phyloP scores from a whole-genome alignment of 805 yeast genomes.

The Saccharomycopsis sp. region DNA sequence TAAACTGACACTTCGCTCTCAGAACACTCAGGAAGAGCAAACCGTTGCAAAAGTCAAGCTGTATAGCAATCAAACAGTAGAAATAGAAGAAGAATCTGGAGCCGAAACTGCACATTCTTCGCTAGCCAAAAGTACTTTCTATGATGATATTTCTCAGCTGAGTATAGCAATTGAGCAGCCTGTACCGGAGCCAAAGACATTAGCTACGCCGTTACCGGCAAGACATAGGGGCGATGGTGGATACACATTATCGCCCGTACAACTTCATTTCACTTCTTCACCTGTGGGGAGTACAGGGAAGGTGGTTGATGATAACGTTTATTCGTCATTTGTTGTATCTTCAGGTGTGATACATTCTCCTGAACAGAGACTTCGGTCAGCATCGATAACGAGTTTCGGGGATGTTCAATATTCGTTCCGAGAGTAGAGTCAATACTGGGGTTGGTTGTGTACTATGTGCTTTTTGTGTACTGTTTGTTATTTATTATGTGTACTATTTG shows the following conservation, averaged over 20 bases:
- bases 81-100: background rate
- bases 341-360: constrained; percentile 2
- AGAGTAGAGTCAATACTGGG: no score
- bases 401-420: no score
- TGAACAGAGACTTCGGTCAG: background rate
- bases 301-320: constrained; percentile 8
- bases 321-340: constrained; percentile 12
- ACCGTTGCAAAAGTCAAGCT: no score
- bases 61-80: no score
- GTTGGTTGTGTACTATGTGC: no score
- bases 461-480: no score
- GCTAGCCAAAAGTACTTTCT: no score
- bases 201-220: background rate
- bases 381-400: constrained; percentile 1
- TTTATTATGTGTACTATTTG: background rate
- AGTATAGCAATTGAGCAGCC: background rate
- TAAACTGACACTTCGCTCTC: background rate
- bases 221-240: background rate
- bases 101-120: background rate
- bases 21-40: background rate
- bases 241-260: background rate
- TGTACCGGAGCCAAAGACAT: background rate
- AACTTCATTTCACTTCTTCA: background rate
- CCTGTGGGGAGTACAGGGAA: constrained; percentile 4
- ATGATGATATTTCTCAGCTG: background rate